phyloP scores from a whole-genome alignment of 1,284 basidiomycete genomes.

The Anthracocystis panici-leucophaei region DNA sequence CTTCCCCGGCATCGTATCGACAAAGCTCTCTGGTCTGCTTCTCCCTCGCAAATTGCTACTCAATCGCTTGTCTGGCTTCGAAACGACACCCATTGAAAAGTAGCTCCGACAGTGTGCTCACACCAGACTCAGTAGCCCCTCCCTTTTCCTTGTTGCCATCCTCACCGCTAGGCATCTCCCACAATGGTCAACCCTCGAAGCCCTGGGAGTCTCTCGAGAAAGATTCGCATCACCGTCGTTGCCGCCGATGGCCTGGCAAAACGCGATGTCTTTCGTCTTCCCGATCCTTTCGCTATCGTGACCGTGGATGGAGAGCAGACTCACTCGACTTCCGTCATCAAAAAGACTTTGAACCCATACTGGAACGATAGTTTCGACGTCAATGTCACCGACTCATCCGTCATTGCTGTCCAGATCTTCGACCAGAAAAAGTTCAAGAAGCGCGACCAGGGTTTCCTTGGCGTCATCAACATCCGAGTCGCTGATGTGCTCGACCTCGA shows the following conservation, averaged over 20 bases:
- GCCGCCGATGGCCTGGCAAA: conserved; percentile 68
- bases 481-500: conserved; percentile 90
- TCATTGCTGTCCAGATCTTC: conserved; percentile 93
- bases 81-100: background rate
- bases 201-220: conserved; percentile 59
- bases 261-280: conserved; percentile 75
- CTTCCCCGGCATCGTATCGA: too few species aligned
- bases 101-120: background rate
- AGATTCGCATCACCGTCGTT: conserved; percentile 68
- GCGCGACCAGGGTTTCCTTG: conserved; percentile 92
- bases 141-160: background rate
- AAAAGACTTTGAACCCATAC: conserved; percentile 69
- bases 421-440: conserved; percentile 97
- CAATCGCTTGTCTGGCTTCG: background rate
- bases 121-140: background rate
- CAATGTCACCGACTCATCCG: conserved; percentile 87
- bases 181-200: conserved; percentile 64
- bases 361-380: conserved; percentile 70
- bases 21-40: background rate
- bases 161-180: background rate
- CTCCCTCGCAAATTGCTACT: background rate
- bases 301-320: conserved; percentile 95
- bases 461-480: conserved; percentile 90
- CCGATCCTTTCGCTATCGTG: conserved; percentile 93
- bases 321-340: conserved; percentile 79